Evolutionary conservation across 768 basidiomycete species (phyloP), one percentile per base, ranked within the genome.

Genomic region (Macrolepiota fuliginosa): DNA sequence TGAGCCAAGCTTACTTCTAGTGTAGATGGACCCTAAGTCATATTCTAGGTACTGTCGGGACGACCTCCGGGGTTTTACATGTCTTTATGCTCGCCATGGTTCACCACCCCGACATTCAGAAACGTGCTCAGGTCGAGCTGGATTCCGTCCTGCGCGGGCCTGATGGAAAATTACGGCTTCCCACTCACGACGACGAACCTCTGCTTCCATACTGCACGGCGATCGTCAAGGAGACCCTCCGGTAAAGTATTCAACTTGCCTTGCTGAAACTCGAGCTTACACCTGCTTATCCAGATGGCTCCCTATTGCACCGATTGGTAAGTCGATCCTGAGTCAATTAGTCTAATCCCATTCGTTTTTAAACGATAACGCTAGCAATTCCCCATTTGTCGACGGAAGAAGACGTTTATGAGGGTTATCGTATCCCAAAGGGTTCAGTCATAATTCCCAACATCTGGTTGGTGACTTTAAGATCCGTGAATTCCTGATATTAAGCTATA

Each of bases 21-120:
- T 19, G 22, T 13, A 4, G 22, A 13, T 37, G 19, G 50, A 54
- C 49, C 19, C 46, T 49, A 50, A 37, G 42, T 58, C 64, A 24
- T 36, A 67, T 11, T 47, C 36, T 45, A 83, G 82, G 78, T 54
- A 82, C 78, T 17, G 79, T 82, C 0, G 83, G 84, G 63, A 84
- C 84, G 13, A 81, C 81, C 9, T 77, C 77, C 6, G 75, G 78
- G 2, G 72, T 76, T 0, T 70, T 79, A 58, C 76, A 79, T 10
- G 62, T 63, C n/a, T 75, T 79, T 58, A 46, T 79, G 29, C 68
- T 81, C 11, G 75, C 74, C 12, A 77, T 79, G 73, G 72, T 80
- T 52, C 68, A 80, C 17, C 65, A 77, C 62, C 77, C 75, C 0
- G 75, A 76, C 0, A 70, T 74, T 0, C 73, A 74, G 62, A 66